Evolutionary conservation across 164 flowering plant species (phyloP).

Genomic region (Liriodendron chinense): DNA sequence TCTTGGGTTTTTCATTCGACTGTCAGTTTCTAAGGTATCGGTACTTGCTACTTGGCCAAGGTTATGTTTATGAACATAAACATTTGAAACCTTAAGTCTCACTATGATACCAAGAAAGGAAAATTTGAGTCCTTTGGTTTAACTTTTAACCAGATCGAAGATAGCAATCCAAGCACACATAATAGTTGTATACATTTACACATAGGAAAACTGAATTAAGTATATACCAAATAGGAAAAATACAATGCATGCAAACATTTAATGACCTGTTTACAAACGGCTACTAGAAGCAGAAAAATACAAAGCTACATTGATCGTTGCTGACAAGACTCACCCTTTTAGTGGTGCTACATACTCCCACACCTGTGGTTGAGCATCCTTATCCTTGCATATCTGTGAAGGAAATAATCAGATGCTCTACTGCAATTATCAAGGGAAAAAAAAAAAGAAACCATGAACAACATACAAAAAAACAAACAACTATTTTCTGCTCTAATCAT

Average conservation of each 20-base stretch:
- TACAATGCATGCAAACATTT: background rate
- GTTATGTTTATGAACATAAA: background rate
- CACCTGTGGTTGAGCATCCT: slow-evolving; percentile 64
- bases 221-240: background rate
- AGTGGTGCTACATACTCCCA: slow-evolving; percentile 85
- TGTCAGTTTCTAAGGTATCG: background rate
- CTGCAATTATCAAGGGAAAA: background rate
- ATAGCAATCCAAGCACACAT: too few relatives aligned
- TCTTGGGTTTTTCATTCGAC: background rate
- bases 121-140: too few relatives aligned
- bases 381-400: slow-evolving; percentile 86
- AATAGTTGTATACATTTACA: too few relatives aligned
- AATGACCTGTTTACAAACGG: background rate
- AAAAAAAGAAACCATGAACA: background rate
- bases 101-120: background rate
- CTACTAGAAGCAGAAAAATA: background rate
- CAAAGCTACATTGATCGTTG: background rate
- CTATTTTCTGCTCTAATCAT: slow-evolving; percentile 14
- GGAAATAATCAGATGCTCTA: slow-evolving; percentile 3
- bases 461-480: background rate
- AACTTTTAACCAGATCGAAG: too few relatives aligned
- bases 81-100: background rate
- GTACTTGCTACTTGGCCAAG: background rate
- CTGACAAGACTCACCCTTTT: slow-evolving; percentile 61
- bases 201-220: background rate